phyloP scores from a whole-genome alignment of 345 rosid species.

The Salix suchowensis region DNA sequence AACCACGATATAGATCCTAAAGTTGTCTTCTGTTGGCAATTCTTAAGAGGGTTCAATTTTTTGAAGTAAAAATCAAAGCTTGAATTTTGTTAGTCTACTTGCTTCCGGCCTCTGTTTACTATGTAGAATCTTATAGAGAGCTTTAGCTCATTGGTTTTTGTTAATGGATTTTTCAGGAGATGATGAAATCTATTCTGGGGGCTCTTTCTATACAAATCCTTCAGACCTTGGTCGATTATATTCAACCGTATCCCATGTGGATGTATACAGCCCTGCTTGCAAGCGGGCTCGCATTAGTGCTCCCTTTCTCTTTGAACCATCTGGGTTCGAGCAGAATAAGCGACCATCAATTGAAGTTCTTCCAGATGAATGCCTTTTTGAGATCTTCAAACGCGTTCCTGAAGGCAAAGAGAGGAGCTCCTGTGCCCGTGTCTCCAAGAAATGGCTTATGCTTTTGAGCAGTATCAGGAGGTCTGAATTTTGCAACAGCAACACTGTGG shows the following conservation, averaged over 20 bases:
- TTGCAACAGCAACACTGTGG: constrained; percentile 8
- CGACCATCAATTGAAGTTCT: constrained; percentile 53
- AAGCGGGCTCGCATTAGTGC: constrained; percentile 60
- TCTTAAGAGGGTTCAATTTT: background rate
- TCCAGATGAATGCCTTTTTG: constrained; percentile 76
- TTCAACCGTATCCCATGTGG: constrained; percentile 41
- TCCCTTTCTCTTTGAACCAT: constrained; percentile 23
- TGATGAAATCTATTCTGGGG: constrained; percentile 53
- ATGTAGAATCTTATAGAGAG: background rate
- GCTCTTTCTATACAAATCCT: constrained; percentile 37
- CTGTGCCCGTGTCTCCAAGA: constrained; percentile 63
- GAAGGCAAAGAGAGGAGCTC: constrained; percentile 50
- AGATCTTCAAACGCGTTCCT: constrained; percentile 57
- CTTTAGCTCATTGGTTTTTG: constrained; percentile 16
- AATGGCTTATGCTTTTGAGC: constrained; percentile 57
- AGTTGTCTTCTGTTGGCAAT: background rate
- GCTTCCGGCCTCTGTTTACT: background rate
- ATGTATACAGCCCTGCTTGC: constrained; percentile 45
- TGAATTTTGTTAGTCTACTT: background rate
- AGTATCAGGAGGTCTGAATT: constrained; percentile 48
- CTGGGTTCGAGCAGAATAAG: constrained; percentile 25
- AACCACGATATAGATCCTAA: no score
- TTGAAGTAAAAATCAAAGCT: background rate
- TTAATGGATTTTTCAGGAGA: constrained; percentile 45
- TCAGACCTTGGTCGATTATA: constrained; percentile 37